Conservation (phyloP, 2,329 filamentous ascomycete genomes). For the Nigrograna mackinnonii region DNA sequence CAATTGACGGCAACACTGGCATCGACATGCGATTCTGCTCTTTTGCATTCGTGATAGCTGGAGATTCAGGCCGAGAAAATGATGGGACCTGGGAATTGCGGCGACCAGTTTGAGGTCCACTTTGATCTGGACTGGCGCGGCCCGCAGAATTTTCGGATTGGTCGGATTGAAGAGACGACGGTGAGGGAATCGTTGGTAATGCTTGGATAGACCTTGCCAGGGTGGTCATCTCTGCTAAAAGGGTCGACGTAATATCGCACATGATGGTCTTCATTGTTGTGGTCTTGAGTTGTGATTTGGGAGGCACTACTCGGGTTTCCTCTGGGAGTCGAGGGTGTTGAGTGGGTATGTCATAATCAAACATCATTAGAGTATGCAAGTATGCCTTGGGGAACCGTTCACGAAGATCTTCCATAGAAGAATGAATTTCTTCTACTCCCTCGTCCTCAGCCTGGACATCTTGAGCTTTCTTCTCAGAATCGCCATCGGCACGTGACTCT, state of each 20-base stretch:
- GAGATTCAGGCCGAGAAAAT: slow-evolving; percentile 32
- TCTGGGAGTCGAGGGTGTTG: slow-evolving; percentile 55
- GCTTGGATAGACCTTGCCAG: slow-evolving; percentile 53
- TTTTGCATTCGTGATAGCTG: slow-evolving; percentile 55
- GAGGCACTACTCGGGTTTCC: slow-evolving; percentile 72
- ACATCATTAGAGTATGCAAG: slow-evolving; percentile 77
- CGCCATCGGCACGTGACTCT: slow-evolving; percentile 34
- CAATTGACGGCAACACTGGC: slow-evolving; percentile 61
- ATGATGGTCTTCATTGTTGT: slow-evolving; percentile 65
- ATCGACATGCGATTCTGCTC: slow-evolving; percentile 77
- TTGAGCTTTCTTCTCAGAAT: too few relatives aligned
- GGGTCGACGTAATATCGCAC: slow-evolving; percentile 47
- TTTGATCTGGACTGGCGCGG: slow-evolving; percentile 31
- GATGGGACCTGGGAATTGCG: slow-evolving; percentile 35
- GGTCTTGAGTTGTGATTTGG: slow-evolving; percentile 66
- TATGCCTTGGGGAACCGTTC: slow-evolving; percentile 76
- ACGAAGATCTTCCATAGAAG: slow-evolving; percentile 71
- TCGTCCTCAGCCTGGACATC: slow-evolving; percentile 14
- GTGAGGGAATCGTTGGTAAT: slow-evolving; percentile 66
- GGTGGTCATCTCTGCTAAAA: slow-evolving; percentile 52
- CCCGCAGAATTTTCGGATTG: slow-evolving; percentile 26
- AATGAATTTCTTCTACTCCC: slow-evolving; percentile 44
- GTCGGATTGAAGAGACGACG: slow-evolving; percentile 30
- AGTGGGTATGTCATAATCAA: slow-evolving; percentile 63
- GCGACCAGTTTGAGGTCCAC: slow-evolving; percentile 22